Evolutionary conservation across 2,329 filamentous ascomycete species (phyloP), one percentile per base, ranked within the genome.

Genomic region (Exophiala oligosperma): DNA sequence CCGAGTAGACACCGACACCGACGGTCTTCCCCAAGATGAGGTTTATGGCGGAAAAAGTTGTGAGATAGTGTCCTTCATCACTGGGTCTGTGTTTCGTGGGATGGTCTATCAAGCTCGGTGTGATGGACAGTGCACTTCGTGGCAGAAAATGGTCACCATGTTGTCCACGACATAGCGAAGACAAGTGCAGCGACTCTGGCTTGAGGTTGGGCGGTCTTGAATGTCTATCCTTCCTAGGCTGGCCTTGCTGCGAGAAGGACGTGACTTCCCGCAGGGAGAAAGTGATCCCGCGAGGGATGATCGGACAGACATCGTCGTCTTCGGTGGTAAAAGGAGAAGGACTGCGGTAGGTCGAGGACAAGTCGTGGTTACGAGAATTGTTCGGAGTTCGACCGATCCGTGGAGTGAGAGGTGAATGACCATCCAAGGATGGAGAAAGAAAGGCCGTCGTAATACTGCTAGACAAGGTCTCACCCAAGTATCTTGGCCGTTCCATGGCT

Each of bases 1-100:
- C 81, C 0, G 81, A 82, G 65, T 83, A 84, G 21, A 81, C 71
- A 59, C 77, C 73, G 9, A 76, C 69, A 2, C 76, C 76, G 24
- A 77, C 64, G n/a, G 67, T 70, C 11, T 56, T 67, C 26, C 68
- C 76, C 46, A 79, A 77, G 62, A 74, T 77, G 63, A 66, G 54
- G 26, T 51, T 56, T 24, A 56, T 50, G 38, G 47, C 47, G 24
- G 54, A 56, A 38, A 71, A 68, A 3, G 54, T 51, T 3, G 54
- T 56, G 41, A 56, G 54, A 58, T 57, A 49, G 58, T 44, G 43
- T 40, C 52, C n/a, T 9, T 35, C 32, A 2, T 35, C 32, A 35
- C 11, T 53, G 44, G 14, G 43, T 35, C 7, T 28, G 41, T 46
- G 46, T 47, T 28, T 52, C 17, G 17, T 17, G 12, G 48, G 41